Base-by-base conservation (phyloP, 2,329 filamentous ascomycete genomes). In the Exophiala mesophila region DNA sequence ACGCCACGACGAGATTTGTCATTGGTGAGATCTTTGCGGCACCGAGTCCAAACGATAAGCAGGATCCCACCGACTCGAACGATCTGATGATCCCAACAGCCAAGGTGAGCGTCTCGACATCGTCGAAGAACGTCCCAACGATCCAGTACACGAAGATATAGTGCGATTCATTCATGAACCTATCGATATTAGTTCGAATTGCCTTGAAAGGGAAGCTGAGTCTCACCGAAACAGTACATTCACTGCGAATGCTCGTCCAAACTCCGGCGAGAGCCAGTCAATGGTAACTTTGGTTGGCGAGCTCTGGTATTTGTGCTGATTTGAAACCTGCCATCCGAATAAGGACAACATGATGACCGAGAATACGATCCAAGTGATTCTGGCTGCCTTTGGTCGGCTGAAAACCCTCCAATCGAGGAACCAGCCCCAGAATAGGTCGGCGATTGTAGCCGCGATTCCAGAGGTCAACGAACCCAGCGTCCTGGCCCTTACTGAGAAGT, bases 121-220 rank as follows among this genome's bases (percentile, higher is more conserved):
- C 71, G 44, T 72, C 63, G 45, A 72, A 71, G 57, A 73, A 75
- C 2, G 69, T 63, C 2, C 70, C 72, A 1, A 74, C 60, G 10
- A 73, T 55, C 70, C 70, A 74, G 56, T 74, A 74, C 1, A 72
- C 67, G 41, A 72, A 73, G 59, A 73, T 73, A 50, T 70, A 69
- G 31, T 74, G 66, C 0, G 67, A 69, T 49, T 76, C 72, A 44
- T 74, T 73, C 57, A 74, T 65, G 53, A 74, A 71, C 7, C 32
- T 34, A 17, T 19, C n/a, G 15, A 17, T 34, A 19, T 34, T 34
- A 34, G 32, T 17, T 18, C 29, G 5, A 7, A 13, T 12, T 6
- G 29, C n/a, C 17, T 13, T 31, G 13, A 13, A 13, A 16, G n/a
- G n/a, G 8, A 16, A 16, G n/a, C 29, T 31, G 7, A 13, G 5